Evolutionary conservation across 2,329 filamentous ascomycete species (phyloP).

Genomic region (Ilyonectria robusta): DNA sequence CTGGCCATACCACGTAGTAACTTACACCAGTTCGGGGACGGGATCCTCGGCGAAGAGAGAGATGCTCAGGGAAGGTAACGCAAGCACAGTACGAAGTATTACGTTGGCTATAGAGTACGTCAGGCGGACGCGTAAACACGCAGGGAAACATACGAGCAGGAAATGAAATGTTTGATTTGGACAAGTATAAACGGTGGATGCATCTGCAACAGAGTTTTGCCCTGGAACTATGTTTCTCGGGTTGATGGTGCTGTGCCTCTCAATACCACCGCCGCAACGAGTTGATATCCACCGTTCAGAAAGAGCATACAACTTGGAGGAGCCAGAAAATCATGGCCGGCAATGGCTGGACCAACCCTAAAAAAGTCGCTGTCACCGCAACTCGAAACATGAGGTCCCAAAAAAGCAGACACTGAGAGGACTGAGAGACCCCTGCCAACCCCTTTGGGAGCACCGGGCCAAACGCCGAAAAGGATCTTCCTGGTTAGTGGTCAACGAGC

Average conservation of each 20-base stretch:
- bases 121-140: neutral
- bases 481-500: neutral
- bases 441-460: conserved; percentile 17
- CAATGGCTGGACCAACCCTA: conserved; percentile 1
- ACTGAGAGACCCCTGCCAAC: conserved; percentile 21
- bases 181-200: neutral
- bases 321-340: neutral
- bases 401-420: conserved; percentile 33
- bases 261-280: neutral
- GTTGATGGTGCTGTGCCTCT: neutral
- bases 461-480: conserved; percentile 15
- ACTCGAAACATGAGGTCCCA: conserved; percentile 43
- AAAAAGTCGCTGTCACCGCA: conserved; percentile 38
- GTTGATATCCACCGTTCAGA: neutral
- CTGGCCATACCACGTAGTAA: conserved; percentile 17
- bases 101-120: neutral
- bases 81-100: conserved; percentile 9
- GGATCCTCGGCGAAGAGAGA: conserved; percentile 1
- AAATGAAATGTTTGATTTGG: conserved; percentile 1
- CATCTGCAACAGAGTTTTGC: neutral
- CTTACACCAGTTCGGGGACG: no score
- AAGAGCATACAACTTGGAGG: neutral
- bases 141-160: conserved; percentile 33
- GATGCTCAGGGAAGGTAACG: neutral
- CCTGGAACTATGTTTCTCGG: neutral